Percentiles rank a stretch among this genome's conserved stretches.
phyloP scores from a whole-genome alignment of 352 stramenopile genomes.

The Pythium oligandrum region DNA sequence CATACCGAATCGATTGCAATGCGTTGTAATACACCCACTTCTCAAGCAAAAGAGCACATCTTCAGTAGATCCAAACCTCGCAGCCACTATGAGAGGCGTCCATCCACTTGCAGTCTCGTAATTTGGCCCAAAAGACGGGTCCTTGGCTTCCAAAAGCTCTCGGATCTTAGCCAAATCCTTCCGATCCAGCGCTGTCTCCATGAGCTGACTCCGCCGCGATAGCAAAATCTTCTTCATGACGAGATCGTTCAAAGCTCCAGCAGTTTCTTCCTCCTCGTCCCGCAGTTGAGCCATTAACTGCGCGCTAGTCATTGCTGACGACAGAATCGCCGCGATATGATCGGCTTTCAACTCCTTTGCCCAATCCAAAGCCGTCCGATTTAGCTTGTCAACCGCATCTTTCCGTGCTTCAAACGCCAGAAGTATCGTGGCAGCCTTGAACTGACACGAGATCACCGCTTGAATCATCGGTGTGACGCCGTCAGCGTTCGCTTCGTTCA shows the following conservation, averaged over 20 bases:
- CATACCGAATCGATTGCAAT: slow-evolving; percentile 41
- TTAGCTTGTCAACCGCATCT: slow-evolving; percentile 17
- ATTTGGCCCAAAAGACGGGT: slow-evolving; percentile 35
- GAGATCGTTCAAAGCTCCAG: slow-evolving; percentile 6
- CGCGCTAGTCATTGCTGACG: slow-evolving; percentile 12
- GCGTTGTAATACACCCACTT: slow-evolving; percentile 30
- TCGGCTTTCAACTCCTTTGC: slow-evolving; percentile 23
- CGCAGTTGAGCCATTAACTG: slow-evolving; percentile 30
- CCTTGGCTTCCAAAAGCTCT: slow-evolving; percentile 30
- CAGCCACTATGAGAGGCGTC: slow-evolving; percentile 32
- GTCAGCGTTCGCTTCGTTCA: slow-evolving; percentile 23
- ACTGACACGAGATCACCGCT: slow-evolving; percentile 35
- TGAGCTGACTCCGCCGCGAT: slow-evolving; percentile 14
- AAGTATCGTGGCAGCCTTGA: slow-evolving; percentile 28
- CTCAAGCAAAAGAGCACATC: slow-evolving; percentile 38
- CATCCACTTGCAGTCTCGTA: slow-evolving; percentile 39
- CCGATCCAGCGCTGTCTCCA: slow-evolving; percentile 34
- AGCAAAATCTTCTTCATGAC: slow-evolving; percentile 5
- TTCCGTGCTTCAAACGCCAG: slow-evolving; percentile 38
- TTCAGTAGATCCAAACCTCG: slow-evolving; percentile 3
- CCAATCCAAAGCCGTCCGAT: slow-evolving; percentile 29
- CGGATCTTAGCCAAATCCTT: slow-evolving; percentile 25
- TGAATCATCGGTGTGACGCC: slow-evolving; percentile 44
- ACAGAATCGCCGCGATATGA: slow-evolving; percentile 29
- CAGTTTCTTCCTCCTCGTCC: slow-evolving; percentile 35